Evolutionary conservation across 1,284 basidiomycete genomes (phyloP).

Genomic region (Sporisorium sorghi): DNA sequence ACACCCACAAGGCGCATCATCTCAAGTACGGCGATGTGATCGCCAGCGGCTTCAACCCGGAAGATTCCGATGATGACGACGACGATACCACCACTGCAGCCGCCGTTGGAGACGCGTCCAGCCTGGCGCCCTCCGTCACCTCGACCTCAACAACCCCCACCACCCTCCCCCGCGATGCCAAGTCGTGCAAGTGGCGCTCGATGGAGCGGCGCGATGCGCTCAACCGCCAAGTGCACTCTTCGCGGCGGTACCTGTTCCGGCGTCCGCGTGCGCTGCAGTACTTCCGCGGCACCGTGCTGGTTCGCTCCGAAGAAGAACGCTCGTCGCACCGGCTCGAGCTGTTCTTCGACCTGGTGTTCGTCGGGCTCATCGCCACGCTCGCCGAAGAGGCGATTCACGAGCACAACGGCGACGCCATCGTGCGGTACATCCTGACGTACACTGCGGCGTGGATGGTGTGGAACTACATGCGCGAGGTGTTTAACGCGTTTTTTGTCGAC

Average conservation of each 20-base stretch:
- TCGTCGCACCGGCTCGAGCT: constrained; percentile 52
- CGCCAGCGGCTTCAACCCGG: constrained; percentile 44
- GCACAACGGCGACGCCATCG: constrained; percentile 50
- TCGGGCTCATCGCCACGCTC: constrained; percentile 58
- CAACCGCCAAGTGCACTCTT: constrained; percentile 37
- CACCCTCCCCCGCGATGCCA: constrained; percentile 26
- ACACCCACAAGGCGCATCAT: constrained; percentile 48
- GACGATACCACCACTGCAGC: not conserved
- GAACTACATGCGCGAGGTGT: constrained; percentile 59
- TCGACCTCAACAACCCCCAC: not conserved
- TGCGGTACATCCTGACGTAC: constrained; percentile 60
- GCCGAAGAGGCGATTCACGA: constrained; percentile 57
- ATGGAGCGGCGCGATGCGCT: constrained; percentile 39
- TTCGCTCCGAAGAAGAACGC: constrained; percentile 55
- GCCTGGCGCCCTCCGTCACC: constrained; percentile 18
- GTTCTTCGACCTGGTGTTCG: constrained; percentile 62
- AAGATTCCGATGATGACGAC: constrained; percentile 32
- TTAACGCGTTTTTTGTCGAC: constrained; percentile 62
- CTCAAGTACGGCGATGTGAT: constrained; percentile 55
- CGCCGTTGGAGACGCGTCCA: not conserved
- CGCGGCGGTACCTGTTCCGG: constrained; percentile 58
- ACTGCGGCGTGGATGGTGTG: constrained; percentile 58
- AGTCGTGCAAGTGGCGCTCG: constrained; percentile 29
- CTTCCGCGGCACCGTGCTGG: constrained; percentile 54
- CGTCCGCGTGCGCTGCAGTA: constrained; percentile 60